Base-by-base conservation (phyloP, 768 basidiomycete species). In the Lentinula raphanica region DNA sequence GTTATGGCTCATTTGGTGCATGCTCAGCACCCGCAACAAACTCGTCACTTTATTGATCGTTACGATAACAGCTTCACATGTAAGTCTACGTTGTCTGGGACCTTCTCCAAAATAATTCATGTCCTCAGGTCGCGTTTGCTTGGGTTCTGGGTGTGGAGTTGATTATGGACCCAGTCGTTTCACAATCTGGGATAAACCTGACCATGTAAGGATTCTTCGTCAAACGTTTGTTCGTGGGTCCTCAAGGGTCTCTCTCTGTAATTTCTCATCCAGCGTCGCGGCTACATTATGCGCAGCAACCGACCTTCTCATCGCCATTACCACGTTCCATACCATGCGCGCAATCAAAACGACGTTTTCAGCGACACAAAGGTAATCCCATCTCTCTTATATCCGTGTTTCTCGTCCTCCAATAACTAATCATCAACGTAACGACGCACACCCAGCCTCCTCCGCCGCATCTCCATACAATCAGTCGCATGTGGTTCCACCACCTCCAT, bases 401-500 rank as follows among this genome's bases (percentile, higher is more conserved):
- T 17, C 6, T 36, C 12, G 23, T 21, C 19, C 23, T 32, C 11
- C 48, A 11, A 31, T 35, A 11, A 29, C 25, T 5, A 23, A 23
- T 38, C n/a, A 51, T 1, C n/a, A n/a, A n/a, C n/a, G n/a, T n/a
- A n/a, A n/a, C n/a, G n/a, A n/a, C n/a, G n/a, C n/a, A n/a, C n/a
- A n/a, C n/a, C 17, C 38, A 53, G 51, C 36, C 28, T 53, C 6
- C 21, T 53, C 5, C 51, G 35, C 28, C 51, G 51, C 5, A 39
- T 53, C 23, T 38, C 51, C 36, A 53, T 53, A 12, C 51, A 53
- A 25, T 38, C 51, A 17, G 36, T 53, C 35, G 51, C 51, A 4
- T 53, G 51, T 53, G 51, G 51, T 23, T 36, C 36, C 25, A 53
- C 51, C 51, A 53, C 51, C 35, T 53, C 51, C 12, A 27, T 28